Base-by-base conservation (phyloP, 352 stramenopile species). In the Phytophthora palmivora region DNA sequence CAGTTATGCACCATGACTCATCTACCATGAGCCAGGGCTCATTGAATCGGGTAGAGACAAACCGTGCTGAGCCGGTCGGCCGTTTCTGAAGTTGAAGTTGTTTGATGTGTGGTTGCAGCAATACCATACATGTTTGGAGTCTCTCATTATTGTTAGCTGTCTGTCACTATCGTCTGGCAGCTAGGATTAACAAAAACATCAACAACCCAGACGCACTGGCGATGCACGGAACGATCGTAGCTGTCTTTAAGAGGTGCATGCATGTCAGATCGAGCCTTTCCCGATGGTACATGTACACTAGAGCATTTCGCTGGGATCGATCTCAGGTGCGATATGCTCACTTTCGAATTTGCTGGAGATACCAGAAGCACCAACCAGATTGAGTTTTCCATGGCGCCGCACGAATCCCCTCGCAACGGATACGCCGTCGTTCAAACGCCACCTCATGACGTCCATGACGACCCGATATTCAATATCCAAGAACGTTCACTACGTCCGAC, bases 401-500 rank as follows among this genome's bases (percentile, higher is more conserved):
- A 51, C 39, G 39, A 59, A 16, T 51, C 51, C 6, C 51, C 51
- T 1, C 51, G 37, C 8, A 49, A 48, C 42, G 48, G 28, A 45
- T 70, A 70, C 53, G 34, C 53, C 5, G 44, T 54, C 46, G 46
- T 47, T 5, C 38, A 59, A 46, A 55, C 61, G 12, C 61, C 61
- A 19, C 18, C 45, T 2, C 7, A n/a, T 6, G n/a, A 46, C 26
- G 6, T n/a, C 16, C 32, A 50, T 6, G 24, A 51, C 9, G 50
- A 59, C 6, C 49, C 36, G 0, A 10, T 47, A 12, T 15, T 63
- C 16, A 41, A 44, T 34, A 55, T 70, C 21, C 38, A 68, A 10
- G 39, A 63, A 14, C 60, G 66, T 0, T 48, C 56, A n/a, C 32
- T 74, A 22, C 42, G 32, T 2, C 68, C 76, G 6, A 72, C 45